A percentile compares a stretch with the other conserved stretches of the same genome.
These are phyloP conservation scores for Periconia macrospinosa DNA, from an alignment of 2,329 filamentous ascomycete species.

Conservation along the genomic window DNA sequence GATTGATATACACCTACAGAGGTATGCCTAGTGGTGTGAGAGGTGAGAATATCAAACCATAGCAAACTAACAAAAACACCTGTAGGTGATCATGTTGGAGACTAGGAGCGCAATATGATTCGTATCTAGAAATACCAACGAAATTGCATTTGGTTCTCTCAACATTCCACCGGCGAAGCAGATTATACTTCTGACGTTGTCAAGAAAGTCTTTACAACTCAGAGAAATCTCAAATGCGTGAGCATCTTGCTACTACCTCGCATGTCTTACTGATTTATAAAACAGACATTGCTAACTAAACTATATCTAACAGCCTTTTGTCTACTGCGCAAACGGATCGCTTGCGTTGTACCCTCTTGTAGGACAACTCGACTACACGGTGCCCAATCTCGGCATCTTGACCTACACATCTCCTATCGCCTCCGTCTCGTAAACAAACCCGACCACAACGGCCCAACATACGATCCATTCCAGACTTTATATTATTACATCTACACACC, in stretches of 20 bases:
- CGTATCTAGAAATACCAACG: conserved; percentile 61
- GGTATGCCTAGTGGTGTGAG: background rate
- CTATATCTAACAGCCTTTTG: conserved; percentile 34
- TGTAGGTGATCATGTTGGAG: conserved; percentile 59
- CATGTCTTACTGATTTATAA: background rate
- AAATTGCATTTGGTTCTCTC: conserved; percentile 60
- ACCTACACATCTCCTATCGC: conserved; percentile 52
- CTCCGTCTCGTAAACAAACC: conserved; percentile 53
- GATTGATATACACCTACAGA: background rate
- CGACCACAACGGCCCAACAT: conserved; percentile 53
- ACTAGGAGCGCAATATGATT: conserved; percentile 68
- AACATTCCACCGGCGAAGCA: conserved; percentile 62
- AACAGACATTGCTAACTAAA: background rate
- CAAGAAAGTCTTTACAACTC: too few species aligned
- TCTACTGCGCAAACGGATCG: conserved; percentile 60
- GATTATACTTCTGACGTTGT: conserved; percentile 59
- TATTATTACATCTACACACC: conserved; percentile 59
- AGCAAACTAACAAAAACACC: background rate
- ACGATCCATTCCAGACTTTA: conserved; percentile 59
- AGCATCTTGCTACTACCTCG: background rate
- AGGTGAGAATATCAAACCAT: background rate
- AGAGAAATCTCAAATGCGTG: conserved; percentile 45
- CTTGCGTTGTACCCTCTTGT: conserved; percentile 65
- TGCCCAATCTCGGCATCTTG: conserved; percentile 60
- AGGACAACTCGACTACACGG: conserved; percentile 63